Evolutionary conservation across 2,329 filamentous ascomycete genomes (phyloP).

Genomic region (Penicillium sp.): DNA sequence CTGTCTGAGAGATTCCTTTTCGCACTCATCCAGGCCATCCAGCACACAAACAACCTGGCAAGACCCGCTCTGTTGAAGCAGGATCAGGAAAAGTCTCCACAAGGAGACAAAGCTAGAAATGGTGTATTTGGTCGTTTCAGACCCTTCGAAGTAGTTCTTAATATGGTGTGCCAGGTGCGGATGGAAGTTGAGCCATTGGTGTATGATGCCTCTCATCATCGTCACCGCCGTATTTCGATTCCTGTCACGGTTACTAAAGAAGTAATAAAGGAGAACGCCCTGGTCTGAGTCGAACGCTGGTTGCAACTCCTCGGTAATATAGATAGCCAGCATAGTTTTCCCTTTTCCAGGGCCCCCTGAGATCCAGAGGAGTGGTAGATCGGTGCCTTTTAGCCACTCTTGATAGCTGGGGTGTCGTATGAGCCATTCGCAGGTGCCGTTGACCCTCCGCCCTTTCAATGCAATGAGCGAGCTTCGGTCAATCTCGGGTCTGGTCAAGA

Average conservation of each 20-base stretch:
- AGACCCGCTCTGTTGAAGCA: conserved; percentile 21
- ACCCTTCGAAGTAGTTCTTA: conserved; percentile 18
- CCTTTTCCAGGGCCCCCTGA: not conserved
- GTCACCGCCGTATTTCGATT: not conserved
- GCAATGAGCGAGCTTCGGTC: not conserved
- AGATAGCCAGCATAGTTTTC: not conserved
- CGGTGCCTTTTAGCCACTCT: not conserved
- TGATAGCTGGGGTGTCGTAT: not conserved
- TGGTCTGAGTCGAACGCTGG: not conserved
- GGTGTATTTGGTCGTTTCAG: conserved; percentile 24
- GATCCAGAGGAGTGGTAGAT: not conserved
- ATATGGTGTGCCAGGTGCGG: conserved; percentile 32
- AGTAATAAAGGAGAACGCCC: not conserved
- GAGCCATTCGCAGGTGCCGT: not conserved
- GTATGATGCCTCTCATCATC: conserved; percentile 38
- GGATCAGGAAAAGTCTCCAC: conserved; percentile 31
- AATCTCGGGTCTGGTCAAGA: not conserved
- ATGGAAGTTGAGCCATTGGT: conserved; percentile 34
- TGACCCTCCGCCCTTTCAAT: not conserved
- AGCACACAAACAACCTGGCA: conserved; percentile 33
- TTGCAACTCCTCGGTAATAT: not conserved
- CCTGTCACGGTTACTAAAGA: not conserved
- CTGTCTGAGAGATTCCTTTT: conserved; percentile 19
- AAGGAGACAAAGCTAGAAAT: conserved; percentile 21
- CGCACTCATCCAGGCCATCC: conserved; percentile 41